Conservation (phyloP, 805 yeast genomes). For the Nakazawaea anatomiae region DNA sequence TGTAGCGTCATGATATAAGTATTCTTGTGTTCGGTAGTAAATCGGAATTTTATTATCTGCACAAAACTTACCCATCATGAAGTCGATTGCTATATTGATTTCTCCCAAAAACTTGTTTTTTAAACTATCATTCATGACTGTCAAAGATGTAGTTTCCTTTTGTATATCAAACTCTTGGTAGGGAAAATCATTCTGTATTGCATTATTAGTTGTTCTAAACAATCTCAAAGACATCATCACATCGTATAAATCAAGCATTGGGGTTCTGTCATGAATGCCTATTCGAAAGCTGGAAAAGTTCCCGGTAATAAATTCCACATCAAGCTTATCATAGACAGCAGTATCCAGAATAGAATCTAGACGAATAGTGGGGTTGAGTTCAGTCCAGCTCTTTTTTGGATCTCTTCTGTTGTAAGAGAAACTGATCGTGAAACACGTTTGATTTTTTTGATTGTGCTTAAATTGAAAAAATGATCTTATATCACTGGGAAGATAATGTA, state of each 20-base stretch:
- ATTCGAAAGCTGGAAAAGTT: conserved; percentile 15
- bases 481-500: conserved; percentile 16
- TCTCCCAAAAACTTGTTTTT: not conserved
- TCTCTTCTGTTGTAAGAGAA: conserved; percentile 17
- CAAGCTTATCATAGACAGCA: conserved; percentile 3
- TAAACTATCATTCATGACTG: not conserved
- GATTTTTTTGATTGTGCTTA: not conserved
- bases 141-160: not conserved
- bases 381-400: conserved; percentile 9
- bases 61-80: conserved; percentile 22
- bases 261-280: not conserved
- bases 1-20: not conserved
- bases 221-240: conserved; percentile 5
- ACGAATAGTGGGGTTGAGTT: conserved; percentile 7
- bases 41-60: conserved; percentile 16
- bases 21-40: not conserved
- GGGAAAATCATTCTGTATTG: not conserved
- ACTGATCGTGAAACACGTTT: conserved; percentile 16
- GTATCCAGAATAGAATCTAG: conserved; percentile 11
- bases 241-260: conserved; percentile 4
- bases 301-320: not conserved
- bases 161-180: not conserved
- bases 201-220: not conserved
- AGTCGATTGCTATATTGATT: conserved; percentile 15
- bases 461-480: conserved; percentile 11